phyloP scores from a whole-genome alignment of 2,329 filamentous ascomycete species.

The Biscogniauxia mediterranea region DNA sequence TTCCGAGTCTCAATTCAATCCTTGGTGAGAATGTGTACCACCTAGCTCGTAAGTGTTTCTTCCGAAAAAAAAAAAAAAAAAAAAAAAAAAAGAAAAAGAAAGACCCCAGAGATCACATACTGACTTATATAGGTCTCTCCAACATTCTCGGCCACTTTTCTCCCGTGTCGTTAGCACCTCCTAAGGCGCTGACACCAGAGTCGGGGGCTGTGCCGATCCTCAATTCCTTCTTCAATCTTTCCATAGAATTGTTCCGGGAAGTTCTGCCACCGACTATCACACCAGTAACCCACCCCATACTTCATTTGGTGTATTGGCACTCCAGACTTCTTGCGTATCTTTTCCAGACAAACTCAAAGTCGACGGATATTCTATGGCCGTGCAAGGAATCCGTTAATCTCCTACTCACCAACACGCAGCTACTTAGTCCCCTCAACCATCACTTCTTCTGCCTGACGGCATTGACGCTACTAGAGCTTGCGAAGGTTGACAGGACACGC shows the following conservation, averaged over 20 bases:
- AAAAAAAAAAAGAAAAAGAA: too few species aligned
- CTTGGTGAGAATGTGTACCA: constrained; percentile 65
- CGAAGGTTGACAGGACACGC: constrained; percentile 51
- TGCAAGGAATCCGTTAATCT: constrained; percentile 59
- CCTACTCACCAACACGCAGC: constrained; percentile 51
- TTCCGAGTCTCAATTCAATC: constrained; percentile 56
- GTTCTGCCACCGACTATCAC: constrained; percentile 58
- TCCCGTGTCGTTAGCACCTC: constrained; percentile 43
- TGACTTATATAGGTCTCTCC: constrained; percentile 46
- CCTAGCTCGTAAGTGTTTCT: constrained; percentile 56
- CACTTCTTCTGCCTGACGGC: constrained; percentile 62
- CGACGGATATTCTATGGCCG: constrained; percentile 58
- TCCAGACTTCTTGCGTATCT: constrained; percentile 63
- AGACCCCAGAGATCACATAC: not conserved
- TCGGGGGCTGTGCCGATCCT: constrained; percentile 43
- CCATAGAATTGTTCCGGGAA: constrained; percentile 65
- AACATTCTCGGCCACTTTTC: constrained; percentile 57
- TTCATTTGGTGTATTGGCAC: constrained; percentile 71
- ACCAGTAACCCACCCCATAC: constrained; percentile 49
- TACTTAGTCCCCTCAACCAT: constrained; percentile 63
- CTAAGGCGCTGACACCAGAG: constrained; percentile 41
- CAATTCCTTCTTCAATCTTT: constrained; percentile 51
- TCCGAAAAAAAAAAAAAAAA: not conserved
- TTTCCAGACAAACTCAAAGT: constrained; percentile 53
- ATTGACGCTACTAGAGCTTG: constrained; percentile 60